These are phyloP conservation scores for Halophytophthora polymorphica DNA, from an alignment of 352 stramenopile genomes.

Conservation along the genomic window DNA sequence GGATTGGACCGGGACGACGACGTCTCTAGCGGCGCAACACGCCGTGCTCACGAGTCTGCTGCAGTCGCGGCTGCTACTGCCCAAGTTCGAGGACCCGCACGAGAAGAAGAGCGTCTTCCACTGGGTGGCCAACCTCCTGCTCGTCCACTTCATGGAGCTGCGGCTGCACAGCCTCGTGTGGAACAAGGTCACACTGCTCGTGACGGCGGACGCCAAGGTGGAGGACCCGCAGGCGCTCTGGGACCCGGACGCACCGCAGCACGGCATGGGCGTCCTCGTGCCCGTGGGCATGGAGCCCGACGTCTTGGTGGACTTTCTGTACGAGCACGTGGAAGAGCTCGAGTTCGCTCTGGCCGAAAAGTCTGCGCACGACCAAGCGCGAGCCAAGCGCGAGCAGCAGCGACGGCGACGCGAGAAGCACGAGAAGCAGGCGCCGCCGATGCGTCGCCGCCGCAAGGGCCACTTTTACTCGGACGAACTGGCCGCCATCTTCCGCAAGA, in stretches of 20 bases:
- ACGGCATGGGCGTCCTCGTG: slow-evolving; percentile 71
- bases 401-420: slow-evolving; percentile 19
- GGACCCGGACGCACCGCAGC: slow-evolving; percentile 42
- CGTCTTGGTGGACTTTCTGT: slow-evolving; percentile 56
- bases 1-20: slow-evolving; percentile 2
- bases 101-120: slow-evolving; percentile 63
- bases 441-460: slow-evolving; percentile 17
- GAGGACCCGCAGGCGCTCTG: slow-evolving; percentile 45
- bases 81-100: slow-evolving; percentile 47
- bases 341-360: slow-evolving; percentile 45
- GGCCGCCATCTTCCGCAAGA: slow-evolving; percentile 41
- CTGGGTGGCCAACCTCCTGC: slow-evolving; percentile 76
- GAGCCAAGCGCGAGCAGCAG: slow-evolving; percentile 13
- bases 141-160: slow-evolving; percentile 83
- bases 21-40: slow-evolving; percentile 42
- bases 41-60: slow-evolving; percentile 60
- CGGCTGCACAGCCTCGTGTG: slow-evolving; percentile 76
- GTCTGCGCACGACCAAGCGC: slow-evolving; percentile 10
- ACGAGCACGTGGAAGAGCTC: slow-evolving; percentile 60
- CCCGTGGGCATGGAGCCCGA: slow-evolving; percentile 56
- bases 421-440: slow-evolving; percentile 15
- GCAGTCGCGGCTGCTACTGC: slow-evolving; percentile 54
- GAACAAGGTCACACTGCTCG: slow-evolving; percentile 78
- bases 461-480: slow-evolving; percentile 66
- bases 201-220: slow-evolving; percentile 42